phyloP scores from a whole-genome alignment of 192 early-diverging fungal genomes.

The Podila minutissima region DNA sequence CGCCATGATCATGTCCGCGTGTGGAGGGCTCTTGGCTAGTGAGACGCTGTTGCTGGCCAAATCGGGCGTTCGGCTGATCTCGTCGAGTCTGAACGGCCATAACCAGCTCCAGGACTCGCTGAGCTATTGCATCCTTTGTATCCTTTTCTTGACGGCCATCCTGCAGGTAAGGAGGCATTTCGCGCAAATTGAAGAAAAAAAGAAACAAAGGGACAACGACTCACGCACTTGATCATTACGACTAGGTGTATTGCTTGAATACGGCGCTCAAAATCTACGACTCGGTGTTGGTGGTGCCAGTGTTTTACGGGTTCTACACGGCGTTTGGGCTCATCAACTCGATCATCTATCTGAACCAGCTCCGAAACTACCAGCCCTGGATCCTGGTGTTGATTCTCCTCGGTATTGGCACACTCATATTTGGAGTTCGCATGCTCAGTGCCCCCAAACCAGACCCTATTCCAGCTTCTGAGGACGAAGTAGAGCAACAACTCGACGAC shows the following conservation, averaged over 20 bases:
- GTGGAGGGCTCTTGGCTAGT: conserved; percentile 67
- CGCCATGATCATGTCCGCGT: conserved; percentile 63
- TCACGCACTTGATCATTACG: background rate
- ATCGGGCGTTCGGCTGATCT: conserved; percentile 52
- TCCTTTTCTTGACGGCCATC: conserved; percentile 60
- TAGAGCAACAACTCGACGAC: background rate
- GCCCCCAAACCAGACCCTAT: conserved; percentile 44
- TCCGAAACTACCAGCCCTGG: conserved; percentile 60
- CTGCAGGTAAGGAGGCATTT: conserved; percentile 50
- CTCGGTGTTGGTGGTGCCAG: conserved; percentile 67
- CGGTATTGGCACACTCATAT: conserved; percentile 62
- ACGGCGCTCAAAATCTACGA: conserved; percentile 64
- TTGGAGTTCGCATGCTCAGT: conserved; percentile 63
- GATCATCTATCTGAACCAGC: conserved; percentile 66
- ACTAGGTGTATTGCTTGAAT: conserved; percentile 68
- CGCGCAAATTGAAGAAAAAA: background rate
- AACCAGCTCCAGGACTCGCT: conserved; percentile 66
- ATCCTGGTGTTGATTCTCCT: conserved; percentile 58
- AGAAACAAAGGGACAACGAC: background rate
- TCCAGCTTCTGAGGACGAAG: background rate
- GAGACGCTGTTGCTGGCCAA: conserved; percentile 68
- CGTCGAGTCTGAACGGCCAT: conserved; percentile 31
- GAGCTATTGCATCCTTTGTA: conserved; percentile 62
- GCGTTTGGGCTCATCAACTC: conserved; percentile 67
- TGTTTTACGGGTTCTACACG: conserved; percentile 68